Evolutionary conservation across 1,139 yeast species (phyloP).

Genomic region (Debaryomycetaceae sp.): DNA sequence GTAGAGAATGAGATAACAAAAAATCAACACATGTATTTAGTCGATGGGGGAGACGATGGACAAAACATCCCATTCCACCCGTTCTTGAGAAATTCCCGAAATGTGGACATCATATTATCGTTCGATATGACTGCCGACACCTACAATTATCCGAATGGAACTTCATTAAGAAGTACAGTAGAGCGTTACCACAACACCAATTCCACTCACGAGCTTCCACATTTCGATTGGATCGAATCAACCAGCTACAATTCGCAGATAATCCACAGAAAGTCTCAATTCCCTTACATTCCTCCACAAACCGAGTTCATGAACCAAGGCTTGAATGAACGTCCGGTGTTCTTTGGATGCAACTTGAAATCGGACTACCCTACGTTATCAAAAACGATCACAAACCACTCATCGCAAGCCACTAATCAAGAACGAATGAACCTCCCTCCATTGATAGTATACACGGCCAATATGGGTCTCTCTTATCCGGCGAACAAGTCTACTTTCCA

Average conservation of each 20-base stretch:
- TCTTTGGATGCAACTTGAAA: slow-evolving; percentile 53
- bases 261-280: slow-evolving; percentile 12
- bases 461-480: slow-evolving; percentile 33
- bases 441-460: slow-evolving; percentile 50
- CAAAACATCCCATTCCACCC: slow-evolving; percentile 43
- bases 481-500: slow-evolving; percentile 64
- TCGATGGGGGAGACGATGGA: slow-evolving; percentile 47
- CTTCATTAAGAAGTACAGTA: slow-evolving; percentile 17
- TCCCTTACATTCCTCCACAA: slow-evolving; percentile 39
- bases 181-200: slow-evolving; percentile 20
- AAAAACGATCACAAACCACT: neutral
- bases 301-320: slow-evolving; percentile 23
- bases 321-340: slow-evolving; percentile 39
- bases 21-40: slow-evolving; percentile 26
- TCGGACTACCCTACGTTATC: slow-evolving; percentile 22
- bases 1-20: slow-evolving; percentile 10
- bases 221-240: slow-evolving; percentile 8
- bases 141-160: slow-evolving; percentile 39
- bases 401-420: neutral
- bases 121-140: slow-evolving; percentile 40
- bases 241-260: neutral
- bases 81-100: slow-evolving; percentile 25
- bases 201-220: slow-evolving; percentile 13
- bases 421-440: slow-evolving; percentile 39
- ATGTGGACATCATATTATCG: slow-evolving; percentile 32